phyloP scores from a whole-genome alignment of 768 basidiomycete species.

The Fibroporia radiculosa region DNA sequence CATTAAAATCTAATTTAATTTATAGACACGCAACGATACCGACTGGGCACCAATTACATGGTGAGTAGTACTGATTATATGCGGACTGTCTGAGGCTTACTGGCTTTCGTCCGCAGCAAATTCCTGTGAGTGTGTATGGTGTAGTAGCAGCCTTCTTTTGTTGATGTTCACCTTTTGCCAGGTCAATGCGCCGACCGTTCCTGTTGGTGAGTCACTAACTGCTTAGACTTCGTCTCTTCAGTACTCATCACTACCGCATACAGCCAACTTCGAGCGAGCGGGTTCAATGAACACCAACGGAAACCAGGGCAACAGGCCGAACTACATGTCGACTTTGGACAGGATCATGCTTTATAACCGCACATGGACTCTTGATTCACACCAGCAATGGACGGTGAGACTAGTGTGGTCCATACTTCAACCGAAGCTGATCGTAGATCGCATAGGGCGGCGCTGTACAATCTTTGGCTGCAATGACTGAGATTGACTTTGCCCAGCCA shows the following conservation, averaged over 20 bases:
- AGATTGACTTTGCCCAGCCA: slow-evolving; percentile 33
- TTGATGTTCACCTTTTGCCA: slow-evolving; percentile 2
- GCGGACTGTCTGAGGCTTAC: background rate
- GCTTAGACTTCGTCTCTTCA: too few species aligned
- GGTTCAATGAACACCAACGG: slow-evolving; percentile 28
- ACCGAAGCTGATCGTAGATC: too few species aligned
- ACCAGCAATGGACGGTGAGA: slow-evolving; percentile 30
- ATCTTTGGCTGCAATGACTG: slow-evolving; percentile 26
- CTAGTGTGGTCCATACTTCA: too few species aligned
- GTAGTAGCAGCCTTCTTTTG: background rate
- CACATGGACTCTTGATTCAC: slow-evolving; percentile 31
- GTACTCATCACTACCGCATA: background rate
- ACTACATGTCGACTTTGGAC: slow-evolving; percentile 30
- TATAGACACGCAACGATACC: slow-evolving; percentile 32
- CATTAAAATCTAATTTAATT: background rate
- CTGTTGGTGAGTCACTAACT: slow-evolving; percentile 23
- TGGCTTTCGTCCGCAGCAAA: slow-evolving; percentile 17
- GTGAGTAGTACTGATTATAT: slow-evolving; percentile 2
- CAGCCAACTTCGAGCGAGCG: slow-evolving; percentile 33
- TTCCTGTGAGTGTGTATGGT: slow-evolving; percentile 23
- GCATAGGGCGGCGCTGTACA: slow-evolving; percentile 31
- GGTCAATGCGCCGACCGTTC: slow-evolving; percentile 31
- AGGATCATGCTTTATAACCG: slow-evolving; percentile 25
- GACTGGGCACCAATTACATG: slow-evolving; percentile 29
- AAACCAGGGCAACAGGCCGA: slow-evolving; percentile 33